Evolutionary conservation across 768 basidiomycete genomes (phyloP).

Genomic region (Leccinum fibrillosum): DNA sequence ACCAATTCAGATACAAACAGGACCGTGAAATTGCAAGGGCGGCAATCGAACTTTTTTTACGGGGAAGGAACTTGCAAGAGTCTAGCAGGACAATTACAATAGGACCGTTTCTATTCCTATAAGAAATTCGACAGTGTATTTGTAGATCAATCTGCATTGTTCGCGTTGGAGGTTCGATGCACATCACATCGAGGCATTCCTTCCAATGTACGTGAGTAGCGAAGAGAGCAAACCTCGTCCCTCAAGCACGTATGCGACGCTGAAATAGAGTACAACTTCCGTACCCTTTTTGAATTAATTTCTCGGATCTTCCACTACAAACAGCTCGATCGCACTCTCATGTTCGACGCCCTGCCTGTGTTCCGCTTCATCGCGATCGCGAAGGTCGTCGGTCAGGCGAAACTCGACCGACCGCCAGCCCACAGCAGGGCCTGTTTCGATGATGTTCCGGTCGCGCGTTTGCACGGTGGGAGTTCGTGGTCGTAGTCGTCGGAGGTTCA

Average conservation of each 20-base stretch:
- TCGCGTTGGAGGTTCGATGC: not conserved
- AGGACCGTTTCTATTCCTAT: not conserved
- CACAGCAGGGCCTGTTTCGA: not conserved
- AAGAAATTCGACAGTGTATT: not conserved
- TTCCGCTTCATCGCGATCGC: not conserved
- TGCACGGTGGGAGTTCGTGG: not conserved
- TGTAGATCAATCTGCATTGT: not conserved
- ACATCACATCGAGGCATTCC: too few species aligned
- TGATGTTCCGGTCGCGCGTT: not conserved
- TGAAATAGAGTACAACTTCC: not conserved
- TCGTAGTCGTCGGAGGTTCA: constrained; percentile 10
- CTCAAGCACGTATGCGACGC: not conserved
- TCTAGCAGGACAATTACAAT: not conserved
- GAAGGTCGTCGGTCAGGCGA: not conserved
- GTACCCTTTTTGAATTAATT: not conserved
- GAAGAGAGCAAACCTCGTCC: not conserved
- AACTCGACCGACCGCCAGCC: not conserved
- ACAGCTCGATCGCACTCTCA: not conserved
- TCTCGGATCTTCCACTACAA: not conserved
- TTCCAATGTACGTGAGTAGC: not conserved
- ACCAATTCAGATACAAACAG: not conserved
- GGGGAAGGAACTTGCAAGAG: not conserved
- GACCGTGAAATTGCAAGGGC: not conserved
- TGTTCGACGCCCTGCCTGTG: not conserved
- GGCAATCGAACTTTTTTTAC: not conserved